phyloP scores from a whole-genome alignment of 2,329 filamentous ascomycete species.

The Botrytis elliptica region DNA sequence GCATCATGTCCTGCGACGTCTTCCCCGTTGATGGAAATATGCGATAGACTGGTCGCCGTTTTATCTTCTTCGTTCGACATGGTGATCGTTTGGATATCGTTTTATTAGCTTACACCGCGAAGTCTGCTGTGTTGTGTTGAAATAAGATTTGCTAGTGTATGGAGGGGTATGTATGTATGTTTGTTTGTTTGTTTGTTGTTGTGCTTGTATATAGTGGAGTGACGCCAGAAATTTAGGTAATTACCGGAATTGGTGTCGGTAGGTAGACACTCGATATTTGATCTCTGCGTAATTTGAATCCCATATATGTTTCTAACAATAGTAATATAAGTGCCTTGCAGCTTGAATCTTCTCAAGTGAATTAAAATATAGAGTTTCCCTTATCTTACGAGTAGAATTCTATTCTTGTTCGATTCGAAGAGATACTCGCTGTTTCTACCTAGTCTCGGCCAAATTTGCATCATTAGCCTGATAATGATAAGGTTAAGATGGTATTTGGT shows the following conservation, averaged over 20 bases:
- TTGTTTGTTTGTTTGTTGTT: background rate
- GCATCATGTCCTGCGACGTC: constrained; percentile 34
- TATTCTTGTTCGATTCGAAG: background rate
- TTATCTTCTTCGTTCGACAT: constrained; percentile 29
- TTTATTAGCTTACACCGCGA: background rate
- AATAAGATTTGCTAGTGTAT: background rate
- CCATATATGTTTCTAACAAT: no score
- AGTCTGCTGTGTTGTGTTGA: background rate
- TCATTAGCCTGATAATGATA: background rate
- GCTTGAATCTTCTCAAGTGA: background rate
- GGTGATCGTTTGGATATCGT: constrained; percentile 1
- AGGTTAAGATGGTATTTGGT: background rate
- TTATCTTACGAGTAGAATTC: background rate
- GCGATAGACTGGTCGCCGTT: constrained; percentile 29
- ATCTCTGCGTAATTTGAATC: background rate
- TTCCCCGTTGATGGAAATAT: constrained; percentile 33
- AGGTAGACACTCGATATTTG: background rate
- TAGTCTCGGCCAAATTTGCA: background rate
- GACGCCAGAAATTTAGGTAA: background rate
- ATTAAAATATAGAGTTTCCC: background rate
- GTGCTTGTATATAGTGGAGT: background rate
- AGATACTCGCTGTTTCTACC: background rate
- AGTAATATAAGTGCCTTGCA: background rate
- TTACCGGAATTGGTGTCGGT: background rate
- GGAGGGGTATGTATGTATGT: background rate